Percentiles rank a stretch among this genome's conserved stretches.
Evolutionary conservation across 352 stramenopile genomes (phyloP).

Genomic region (Thalassiosira oceanica): DNA sequence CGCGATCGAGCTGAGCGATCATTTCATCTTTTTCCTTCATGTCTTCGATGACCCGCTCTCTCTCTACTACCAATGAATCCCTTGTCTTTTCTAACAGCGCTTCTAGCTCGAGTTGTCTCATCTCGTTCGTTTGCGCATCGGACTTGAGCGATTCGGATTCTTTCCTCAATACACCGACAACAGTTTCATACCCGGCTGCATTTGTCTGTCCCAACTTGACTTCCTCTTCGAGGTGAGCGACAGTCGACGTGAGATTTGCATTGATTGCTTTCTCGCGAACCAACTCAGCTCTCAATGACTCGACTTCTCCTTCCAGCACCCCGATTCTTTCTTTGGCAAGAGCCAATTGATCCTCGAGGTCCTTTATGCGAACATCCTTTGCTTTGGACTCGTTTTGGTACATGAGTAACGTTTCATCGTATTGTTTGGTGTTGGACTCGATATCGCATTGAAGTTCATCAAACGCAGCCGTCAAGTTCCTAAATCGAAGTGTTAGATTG

Average conservation of each 20-base stretch:
- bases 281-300: constrained; percentile 18
- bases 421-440: constrained; percentile 12
- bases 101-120: constrained; percentile 20
- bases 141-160: constrained; percentile 3
- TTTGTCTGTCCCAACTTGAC: constrained; percentile 11
- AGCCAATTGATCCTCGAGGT: constrained; percentile 25
- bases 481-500: not conserved
- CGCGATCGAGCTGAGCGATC: constrained; percentile 27
- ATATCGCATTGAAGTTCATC: constrained; percentile 27
- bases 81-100: constrained; percentile 14
- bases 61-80: constrained; percentile 19
- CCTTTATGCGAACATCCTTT: constrained; percentile 28
- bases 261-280: constrained; percentile 17
- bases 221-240: constrained; percentile 15
- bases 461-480: constrained; percentile 32
- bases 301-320: constrained; percentile 31
- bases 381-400: constrained; percentile 27
- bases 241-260: constrained; percentile 7
- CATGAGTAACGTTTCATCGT: constrained; percentile 21
- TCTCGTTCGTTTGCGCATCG: constrained; percentile 13
- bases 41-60: constrained; percentile 5
- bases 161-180: constrained; percentile 21
- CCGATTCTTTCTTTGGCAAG: constrained; percentile 22
- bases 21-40: constrained; percentile 27
- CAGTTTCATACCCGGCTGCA: constrained; percentile 14